phyloP scores from a whole-genome alignment of 306 rosid species.

The Malus asiatica region DNA sequence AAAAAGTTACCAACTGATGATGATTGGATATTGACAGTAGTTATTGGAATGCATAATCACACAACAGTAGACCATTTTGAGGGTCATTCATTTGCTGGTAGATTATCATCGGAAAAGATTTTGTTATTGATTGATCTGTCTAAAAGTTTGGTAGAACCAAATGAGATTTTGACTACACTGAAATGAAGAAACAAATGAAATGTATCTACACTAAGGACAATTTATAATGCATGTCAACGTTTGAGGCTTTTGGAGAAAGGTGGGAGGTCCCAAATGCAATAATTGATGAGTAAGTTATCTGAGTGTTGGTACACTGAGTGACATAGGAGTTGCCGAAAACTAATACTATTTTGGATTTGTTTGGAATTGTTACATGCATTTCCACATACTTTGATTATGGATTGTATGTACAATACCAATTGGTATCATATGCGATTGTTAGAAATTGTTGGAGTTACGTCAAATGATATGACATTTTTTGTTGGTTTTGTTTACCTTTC shows the following conservation, averaged over 20 bases:
- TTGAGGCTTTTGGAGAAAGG: neutral
- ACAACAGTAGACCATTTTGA: fast-evolving
- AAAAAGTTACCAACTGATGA: neutral
- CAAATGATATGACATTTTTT: neutral
- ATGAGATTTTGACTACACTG: neutral
- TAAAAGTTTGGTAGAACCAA: neutral
- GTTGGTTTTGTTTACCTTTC: neutral
- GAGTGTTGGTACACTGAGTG: neutral
- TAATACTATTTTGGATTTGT: neutral
- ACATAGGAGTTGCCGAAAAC: neutral
- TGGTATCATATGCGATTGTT: neutral
- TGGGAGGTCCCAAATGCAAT: neutral
- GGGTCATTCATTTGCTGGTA: neutral
- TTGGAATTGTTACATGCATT: neutral
- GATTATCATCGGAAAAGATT: neutral
- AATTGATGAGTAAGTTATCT: neutral
- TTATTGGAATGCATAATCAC: neutral
- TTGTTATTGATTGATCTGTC: neutral
- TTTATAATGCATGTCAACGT: neutral
- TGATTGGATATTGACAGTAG: neutral
- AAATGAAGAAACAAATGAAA: neutral
- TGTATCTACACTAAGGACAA: neutral
- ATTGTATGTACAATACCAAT: neutral
- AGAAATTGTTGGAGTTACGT: neutral
- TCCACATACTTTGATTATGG: neutral